A percentile compares a stretch with the other conserved stretches of the same genome.
These are phyloP conservation scores for Ammopiptanthus mongolicus DNA, from an alignment of 306 rosid species.

Conservation along the genomic window DNA sequence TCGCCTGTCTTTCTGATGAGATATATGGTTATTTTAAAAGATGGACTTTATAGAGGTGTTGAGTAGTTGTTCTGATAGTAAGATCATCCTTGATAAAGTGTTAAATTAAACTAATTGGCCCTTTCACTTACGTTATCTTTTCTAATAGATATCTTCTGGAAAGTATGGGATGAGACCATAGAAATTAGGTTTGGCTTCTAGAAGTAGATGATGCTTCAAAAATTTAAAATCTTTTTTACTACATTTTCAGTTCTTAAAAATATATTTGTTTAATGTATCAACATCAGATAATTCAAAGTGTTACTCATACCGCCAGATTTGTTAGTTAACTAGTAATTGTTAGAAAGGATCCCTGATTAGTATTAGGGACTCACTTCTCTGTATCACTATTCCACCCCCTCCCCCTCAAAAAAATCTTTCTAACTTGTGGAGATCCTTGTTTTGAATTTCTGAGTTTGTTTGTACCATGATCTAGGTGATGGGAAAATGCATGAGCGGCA, in stretches of 20 bases:
- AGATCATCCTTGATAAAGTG: conserved; percentile 7
- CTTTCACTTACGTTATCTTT: background rate
- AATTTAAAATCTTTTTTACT: background rate
- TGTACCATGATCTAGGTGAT: conserved; percentile 50
- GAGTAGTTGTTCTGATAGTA: background rate
- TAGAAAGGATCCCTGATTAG: conserved; percentile 4
- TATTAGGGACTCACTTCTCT: background rate
- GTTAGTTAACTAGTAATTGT: background rate
- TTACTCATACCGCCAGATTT: background rate
- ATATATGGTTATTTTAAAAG: background rate
- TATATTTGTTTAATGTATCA: background rate
- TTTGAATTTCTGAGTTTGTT: conserved; percentile 25
- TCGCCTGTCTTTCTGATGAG: conserved; percentile 8
- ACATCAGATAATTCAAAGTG: background rate
- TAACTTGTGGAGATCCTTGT: conserved; percentile 4
- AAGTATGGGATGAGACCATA: background rate
- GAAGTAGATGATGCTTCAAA: background rate
- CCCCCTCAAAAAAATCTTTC: background rate
- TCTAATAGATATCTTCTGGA: background rate
- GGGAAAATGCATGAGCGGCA: conserved; percentile 73
- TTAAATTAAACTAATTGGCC: background rate
- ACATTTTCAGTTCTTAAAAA: background rate
- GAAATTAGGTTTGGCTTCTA: conserved; percentile 7
- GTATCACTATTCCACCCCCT: background rate
- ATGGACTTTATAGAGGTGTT: conserved; percentile 2